Evolutionary conservation across 768 basidiomycete species (phyloP).

Genomic region (Boletus huronensis): DNA sequence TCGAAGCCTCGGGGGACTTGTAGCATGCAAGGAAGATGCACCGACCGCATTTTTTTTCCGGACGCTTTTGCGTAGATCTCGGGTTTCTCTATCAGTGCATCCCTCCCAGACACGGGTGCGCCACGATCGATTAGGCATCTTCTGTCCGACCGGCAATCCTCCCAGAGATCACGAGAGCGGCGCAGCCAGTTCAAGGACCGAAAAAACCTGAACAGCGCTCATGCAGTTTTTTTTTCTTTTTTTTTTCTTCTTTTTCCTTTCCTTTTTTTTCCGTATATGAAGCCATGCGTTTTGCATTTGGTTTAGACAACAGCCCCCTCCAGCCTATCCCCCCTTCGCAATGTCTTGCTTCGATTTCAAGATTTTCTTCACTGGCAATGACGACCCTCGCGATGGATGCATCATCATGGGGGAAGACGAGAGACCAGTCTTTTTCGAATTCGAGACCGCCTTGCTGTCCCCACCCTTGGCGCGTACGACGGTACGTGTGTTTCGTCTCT

Average conservation of each 20-base stretch:
- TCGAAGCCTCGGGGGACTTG: constrained; percentile 5
- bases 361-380: constrained; percentile 66
- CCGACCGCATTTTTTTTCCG: constrained; percentile 9
- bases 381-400: constrained; percentile 62
- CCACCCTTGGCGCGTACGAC: constrained; percentile 27
- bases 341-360: constrained; percentile 44
- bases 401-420: constrained; percentile 64
- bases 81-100: constrained; percentile 11
- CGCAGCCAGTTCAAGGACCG: constrained; percentile 15
- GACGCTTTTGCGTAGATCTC: constrained; percentile 20
- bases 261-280: constrained; percentile 26
- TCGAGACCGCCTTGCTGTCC: constrained; percentile 48
- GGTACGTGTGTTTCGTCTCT: constrained; percentile 12
- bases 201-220: constrained; percentile 28
- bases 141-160: constrained; percentile 46
- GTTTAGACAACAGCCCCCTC: background rate
- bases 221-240: background rate
- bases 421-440: constrained; percentile 58
- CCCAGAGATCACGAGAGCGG: constrained; percentile 48
- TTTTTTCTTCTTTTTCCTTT: background rate
- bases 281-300: constrained; percentile 13
- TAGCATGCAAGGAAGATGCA: constrained; percentile 11
- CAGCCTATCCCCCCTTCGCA: background rate
- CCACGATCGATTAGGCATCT: constrained; percentile 46
- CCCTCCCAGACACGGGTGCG: constrained; percentile 39